Percentiles rank a stretch among this genome's conserved stretches.
These are phyloP conservation scores for Aureobasidium sp. DNA, from an alignment of 2,329 filamentous ascomycete species.

Conservation along the genomic window DNA sequence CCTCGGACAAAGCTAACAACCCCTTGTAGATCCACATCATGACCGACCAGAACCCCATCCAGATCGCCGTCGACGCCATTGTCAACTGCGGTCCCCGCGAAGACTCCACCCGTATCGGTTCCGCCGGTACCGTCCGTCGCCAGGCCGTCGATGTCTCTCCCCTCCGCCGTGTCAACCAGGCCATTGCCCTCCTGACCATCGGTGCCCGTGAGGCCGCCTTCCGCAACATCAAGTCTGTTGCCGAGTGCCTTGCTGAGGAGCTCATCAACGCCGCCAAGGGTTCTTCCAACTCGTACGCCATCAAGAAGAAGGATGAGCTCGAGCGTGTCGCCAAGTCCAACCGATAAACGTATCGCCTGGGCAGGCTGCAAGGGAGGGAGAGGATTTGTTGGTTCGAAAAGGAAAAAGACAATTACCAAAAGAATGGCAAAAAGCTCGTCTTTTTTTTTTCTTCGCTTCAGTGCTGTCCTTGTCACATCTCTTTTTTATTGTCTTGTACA, in stretches of 20 bases:
- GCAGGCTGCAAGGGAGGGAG: not conserved
- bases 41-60: slow-evolving; percentile 99
- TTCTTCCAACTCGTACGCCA: slow-evolving; percentile 99
- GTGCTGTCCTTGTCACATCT: not conserved
- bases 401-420: not conserved
- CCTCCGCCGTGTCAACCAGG: slow-evolving; percentile 99
- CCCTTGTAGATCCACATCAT: slow-evolving; percentile 88
- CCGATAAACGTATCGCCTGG: slow-evolving; percentile 64
- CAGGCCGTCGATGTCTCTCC: slow-evolving; percentile 99
- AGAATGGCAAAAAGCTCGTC: slow-evolving; percentile 3
- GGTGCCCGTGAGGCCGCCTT: slow-evolving; percentile 98
- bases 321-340: slow-evolving; percentile 99
- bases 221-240: slow-evolving; percentile 99
- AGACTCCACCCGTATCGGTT: slow-evolving; percentile 99
- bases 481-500: not conserved
- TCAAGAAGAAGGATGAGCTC: slow-evolving; percentile 99
- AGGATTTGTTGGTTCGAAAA: slow-evolving; percentile 5
- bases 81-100: slow-evolving; percentile 99
- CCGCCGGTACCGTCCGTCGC: slow-evolving; percentile 97
- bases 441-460: not conserved
- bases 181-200: slow-evolving; percentile 96
- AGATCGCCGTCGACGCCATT: slow-evolving; percentile 98
- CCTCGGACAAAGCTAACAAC: not conserved
- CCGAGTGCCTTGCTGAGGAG: slow-evolving; percentile 99
- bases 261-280: slow-evolving; percentile 99